phyloP scores from a whole-genome alignment of 768 basidiomycete species.

The Mycena capillaripes region DNA sequence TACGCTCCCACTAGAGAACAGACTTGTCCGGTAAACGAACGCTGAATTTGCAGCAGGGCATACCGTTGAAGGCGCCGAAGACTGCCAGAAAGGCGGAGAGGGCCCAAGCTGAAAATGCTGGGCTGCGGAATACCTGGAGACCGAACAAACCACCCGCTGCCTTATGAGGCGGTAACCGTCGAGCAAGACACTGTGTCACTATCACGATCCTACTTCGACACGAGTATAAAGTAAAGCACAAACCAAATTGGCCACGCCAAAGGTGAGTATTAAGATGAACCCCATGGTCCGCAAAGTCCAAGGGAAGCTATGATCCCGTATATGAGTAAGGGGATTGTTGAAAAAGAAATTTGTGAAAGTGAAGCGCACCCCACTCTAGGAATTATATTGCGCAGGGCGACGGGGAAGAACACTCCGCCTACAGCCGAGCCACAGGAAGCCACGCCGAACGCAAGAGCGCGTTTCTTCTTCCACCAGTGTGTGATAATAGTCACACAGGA shows the following conservation, averaged over 20 bases:
- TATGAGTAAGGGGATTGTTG: not conserved
- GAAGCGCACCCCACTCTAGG: not conserved
- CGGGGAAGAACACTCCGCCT: not conserved
- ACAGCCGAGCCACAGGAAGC: not conserved
- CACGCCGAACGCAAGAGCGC: not conserved
- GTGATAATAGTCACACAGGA: not conserved
- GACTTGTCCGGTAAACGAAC: not conserved
- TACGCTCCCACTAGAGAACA: not conserved
- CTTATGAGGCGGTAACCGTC: not conserved
- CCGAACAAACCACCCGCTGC: not conserved
- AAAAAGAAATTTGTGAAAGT: not conserved
- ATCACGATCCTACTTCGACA: not conserved
- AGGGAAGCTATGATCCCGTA: conserved; percentile 4
- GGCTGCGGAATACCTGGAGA: not conserved
- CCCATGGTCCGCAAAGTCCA: conserved; percentile 4
- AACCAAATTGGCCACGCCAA: not conserved
- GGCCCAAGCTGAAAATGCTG: not conserved
- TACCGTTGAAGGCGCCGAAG: not conserved
- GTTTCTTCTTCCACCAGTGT: conserved; percentile 9
- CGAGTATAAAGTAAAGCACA: not conserved
- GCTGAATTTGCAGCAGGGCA: not conserved
- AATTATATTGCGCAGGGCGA: not conserved
- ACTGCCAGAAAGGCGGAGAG: not conserved
- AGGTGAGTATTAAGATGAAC: not conserved
- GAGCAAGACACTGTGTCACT: not conserved